Evolutionary conservation across 1,284 basidiomycete species (phyloP), one percentile per base, ranked within the genome.

Genomic region (Pulchroboletus neoregius): DNA sequence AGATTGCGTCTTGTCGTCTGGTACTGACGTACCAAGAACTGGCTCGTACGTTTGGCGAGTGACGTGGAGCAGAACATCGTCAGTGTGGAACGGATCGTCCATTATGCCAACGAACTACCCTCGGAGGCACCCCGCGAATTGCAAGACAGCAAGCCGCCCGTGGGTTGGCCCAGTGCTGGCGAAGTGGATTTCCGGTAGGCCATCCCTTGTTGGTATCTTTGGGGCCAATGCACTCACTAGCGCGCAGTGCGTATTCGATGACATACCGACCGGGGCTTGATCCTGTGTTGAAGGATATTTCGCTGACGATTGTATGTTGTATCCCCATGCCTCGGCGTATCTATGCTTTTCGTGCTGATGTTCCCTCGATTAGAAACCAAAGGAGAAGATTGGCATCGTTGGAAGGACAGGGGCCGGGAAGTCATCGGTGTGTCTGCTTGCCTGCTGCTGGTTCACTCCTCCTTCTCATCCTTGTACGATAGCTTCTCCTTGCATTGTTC

Each of bases 21-120:
- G 5, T 5, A 4, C 20, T 35, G 20, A 33, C 5, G 8, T 45
- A 44, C 36, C 18, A 50, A 83, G 80, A 94, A 91, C 63, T 95
- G 89, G 91, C 76, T 94, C n/a, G 91, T 95, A 6, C 78, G 91
- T 36, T 85, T 83, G 12, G 88, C 90, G 0, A 91, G 87, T 50
- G 94, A 97, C 58, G 90, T 95, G 11, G 94, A 96, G 67, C 90
- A 92, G 65, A 95, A 94, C 62, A 87, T 96, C 57, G 91, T 94
- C 52, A 92, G 90, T 53, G 87, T 90, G 7, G 90, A 91, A 66
- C 75, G 86, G 8, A 83, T 88, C 49, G 58, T 82, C 33, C 79
- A 85, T 52, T 84, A 95, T 61, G 83, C 86, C 23, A 67, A 62
- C 5, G 73, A 84, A n/a, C 69, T 94, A n/a, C 62, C 71, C 11